Base-by-base conservation (phyloP, 2,329 filamentous ascomycete species). In the Fusarium clavum region DNA sequence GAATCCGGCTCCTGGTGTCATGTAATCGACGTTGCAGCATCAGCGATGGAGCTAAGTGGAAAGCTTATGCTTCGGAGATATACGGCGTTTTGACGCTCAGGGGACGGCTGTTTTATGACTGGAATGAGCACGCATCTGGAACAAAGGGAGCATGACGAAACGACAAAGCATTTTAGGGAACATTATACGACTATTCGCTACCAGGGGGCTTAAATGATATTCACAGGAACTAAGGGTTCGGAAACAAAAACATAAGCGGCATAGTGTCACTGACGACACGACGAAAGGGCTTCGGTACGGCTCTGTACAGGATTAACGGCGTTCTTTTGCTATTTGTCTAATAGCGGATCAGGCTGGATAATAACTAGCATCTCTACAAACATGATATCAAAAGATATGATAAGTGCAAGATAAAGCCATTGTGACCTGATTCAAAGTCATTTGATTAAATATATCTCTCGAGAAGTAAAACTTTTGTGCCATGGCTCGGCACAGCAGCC, bases 1-100 rank as follows among this genome's bases (percentile, higher is more conserved):
- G 78, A 87, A 89, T 70, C 87, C 87, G 11, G 76, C 79, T 14
- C 78, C 80, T 9, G 81, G 80, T 71, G 73, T 70, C 30, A 71
- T 81, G 55, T 81, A 74, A 64, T 29, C 40, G 27, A 60, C 22
- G 32, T 18, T 27, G 27, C 22, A 58, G 18, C 27, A 63, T 24
- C 25, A 29, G 11, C 29, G 30, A 27, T 18, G 13, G 34, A 27
- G 24, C 32, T 14, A 41, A 16, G 32, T 27, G 24, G 25, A 40
- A 52, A 30, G 43, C 30, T 43, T 20, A 24, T 34, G 54, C 45
- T 46, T 40, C 47, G 32, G 43, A 47, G 38, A 53, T 27, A 52
- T 18, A 61, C 48, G 29, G 38, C 25, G 44, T 25, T n/a, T 20
- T 38, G 20, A 40, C 48, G 43, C 30, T 44, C 14, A 41, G 51